Percentiles rank a stretch among this genome's conserved stretches.
phyloP scores from a whole-genome alignment of 2,329 filamentous ascomycete species.

The Penicillium hordei region DNA sequence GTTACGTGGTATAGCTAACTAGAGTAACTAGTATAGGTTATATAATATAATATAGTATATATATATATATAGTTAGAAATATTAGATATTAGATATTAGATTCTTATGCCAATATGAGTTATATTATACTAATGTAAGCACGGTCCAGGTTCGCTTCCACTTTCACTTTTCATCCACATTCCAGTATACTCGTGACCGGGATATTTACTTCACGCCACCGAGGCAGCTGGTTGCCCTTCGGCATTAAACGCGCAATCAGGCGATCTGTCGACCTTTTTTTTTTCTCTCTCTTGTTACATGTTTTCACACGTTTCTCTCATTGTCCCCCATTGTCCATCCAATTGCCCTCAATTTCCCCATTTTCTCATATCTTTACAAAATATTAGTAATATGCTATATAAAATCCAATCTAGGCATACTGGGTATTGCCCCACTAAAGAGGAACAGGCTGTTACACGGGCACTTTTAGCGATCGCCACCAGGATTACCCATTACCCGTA shows the following conservation, averaged over 20 bases:
- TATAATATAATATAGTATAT: no score
- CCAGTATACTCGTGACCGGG: not conserved
- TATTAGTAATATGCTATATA: not conserved
- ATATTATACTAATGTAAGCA: not conserved
- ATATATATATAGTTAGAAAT: no score
- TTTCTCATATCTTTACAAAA: not conserved
- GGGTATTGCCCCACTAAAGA: constrained; percentile 18
- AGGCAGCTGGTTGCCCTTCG: constrained; percentile 3
- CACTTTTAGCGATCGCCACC: constrained; percentile 32
- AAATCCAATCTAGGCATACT: not conserved
- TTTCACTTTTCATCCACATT: constrained; percentile 3
- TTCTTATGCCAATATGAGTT: not conserved
- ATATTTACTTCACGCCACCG: constrained; percentile 10
- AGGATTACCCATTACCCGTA: constrained; percentile 33
- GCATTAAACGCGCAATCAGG: constrained; percentile 3
- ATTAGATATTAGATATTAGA: not conserved
- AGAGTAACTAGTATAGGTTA: not conserved
- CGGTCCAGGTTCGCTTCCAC: not conserved
- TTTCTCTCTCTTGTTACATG: not conserved
- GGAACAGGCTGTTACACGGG: constrained; percentile 5
- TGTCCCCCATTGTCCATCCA: not conserved
- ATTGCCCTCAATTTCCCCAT: not conserved
- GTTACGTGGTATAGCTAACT: no score
- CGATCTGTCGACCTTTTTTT: not conserved
- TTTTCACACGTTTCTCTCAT: not conserved